These are phyloP conservation scores for Boletus vinaceobasis DNA, from an alignment of 768 basidiomycete genomes.

Conservation along the genomic window DNA sequence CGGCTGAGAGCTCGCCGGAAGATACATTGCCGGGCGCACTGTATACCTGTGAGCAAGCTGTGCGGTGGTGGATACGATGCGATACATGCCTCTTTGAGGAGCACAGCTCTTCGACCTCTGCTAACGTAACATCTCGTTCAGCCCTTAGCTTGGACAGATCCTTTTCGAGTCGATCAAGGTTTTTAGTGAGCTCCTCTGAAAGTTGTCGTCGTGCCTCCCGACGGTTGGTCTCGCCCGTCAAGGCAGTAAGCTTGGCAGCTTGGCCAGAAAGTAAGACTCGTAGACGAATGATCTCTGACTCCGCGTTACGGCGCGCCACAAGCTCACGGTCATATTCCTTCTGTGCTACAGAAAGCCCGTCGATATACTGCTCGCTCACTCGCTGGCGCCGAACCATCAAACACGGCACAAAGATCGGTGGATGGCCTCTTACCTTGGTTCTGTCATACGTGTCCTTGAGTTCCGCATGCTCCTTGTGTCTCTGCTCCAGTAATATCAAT, in stretches of 20 bases:
- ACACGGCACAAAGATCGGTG: neutral
- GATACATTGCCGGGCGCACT: conserved; percentile 26
- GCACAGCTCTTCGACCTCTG: conserved; percentile 89
- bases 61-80: conserved; percentile 8
- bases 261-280: conserved; percentile 86
- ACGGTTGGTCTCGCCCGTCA: conserved; percentile 73
- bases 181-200: conserved; percentile 74
- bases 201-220: conserved; percentile 78
- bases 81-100: conserved; percentile 61
- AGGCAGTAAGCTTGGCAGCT: conserved; percentile 78
- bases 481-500: conserved; percentile 60
- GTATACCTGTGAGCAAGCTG: conserved; percentile 21
- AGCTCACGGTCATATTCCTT: conserved; percentile 93
- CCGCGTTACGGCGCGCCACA: conserved; percentile 82
- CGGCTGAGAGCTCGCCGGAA: conserved; percentile 35
- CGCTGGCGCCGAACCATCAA: conserved; percentile 47
- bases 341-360: conserved; percentile 89
- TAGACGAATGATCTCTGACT: conserved; percentile 86
- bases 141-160: conserved; percentile 84
- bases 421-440: conserved; percentile 65
- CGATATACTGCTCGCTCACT: conserved; percentile 86
- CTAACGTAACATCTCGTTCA: conserved; percentile 87
- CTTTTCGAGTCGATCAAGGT: conserved; percentile 73
- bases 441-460: conserved; percentile 80
- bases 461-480: conserved; percentile 54